A percentile compares a stretch with the other conserved stretches of the same genome.
Evolutionary conservation across 805 yeast genomes (phyloP).

Genomic region (Wickerhamiella azyma): DNA sequence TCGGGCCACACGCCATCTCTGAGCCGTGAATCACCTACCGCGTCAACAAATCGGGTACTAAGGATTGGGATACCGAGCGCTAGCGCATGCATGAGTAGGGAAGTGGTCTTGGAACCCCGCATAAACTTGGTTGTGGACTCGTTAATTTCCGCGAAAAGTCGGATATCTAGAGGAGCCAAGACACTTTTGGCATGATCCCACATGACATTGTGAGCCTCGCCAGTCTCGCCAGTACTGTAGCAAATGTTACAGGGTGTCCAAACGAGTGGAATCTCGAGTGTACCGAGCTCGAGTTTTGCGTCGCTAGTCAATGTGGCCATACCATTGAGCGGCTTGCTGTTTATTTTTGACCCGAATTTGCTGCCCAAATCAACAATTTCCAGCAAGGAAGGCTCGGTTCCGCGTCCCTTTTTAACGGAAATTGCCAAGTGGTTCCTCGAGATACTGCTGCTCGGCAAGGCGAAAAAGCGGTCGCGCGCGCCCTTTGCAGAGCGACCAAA

Average conservation of each 20-base stretch:
- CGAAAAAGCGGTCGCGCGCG: background rate
- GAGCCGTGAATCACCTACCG: constrained; percentile 13
- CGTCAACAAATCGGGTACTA: constrained; percentile 17
- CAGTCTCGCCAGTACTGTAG: constrained; percentile 16
- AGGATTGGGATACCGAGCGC: constrained; percentile 24
- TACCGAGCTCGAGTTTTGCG: constrained; percentile 15
- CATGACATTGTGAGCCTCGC: constrained; percentile 12
- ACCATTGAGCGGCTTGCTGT: constrained; percentile 5
- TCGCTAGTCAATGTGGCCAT: constrained; percentile 7
- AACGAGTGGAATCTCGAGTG: constrained; percentile 11
- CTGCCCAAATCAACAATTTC: background rate
- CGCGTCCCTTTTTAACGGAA: constrained; percentile 9
- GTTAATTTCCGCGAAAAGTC: constrained; percentile 15
- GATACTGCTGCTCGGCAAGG: constrained; percentile 9
- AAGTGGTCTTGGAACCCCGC: constrained; percentile 18
- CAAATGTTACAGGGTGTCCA: constrained; percentile 22
- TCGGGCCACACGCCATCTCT: constrained; percentile 20
- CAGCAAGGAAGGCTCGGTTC: background rate
- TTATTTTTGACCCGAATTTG: constrained; percentile 19
- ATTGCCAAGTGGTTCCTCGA: constrained; percentile 20
- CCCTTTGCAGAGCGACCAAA: constrained; percentile 18
- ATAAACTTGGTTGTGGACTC: constrained; percentile 22
- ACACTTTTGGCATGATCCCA: constrained; percentile 10
- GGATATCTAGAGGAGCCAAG: constrained; percentile 22
- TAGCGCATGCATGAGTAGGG: constrained; percentile 26